Evolutionary conservation across 1,284 basidiomycete species (phyloP), one percentile per base, ranked within the genome.

Genomic region (Heterobasidion occidentale): DNA sequence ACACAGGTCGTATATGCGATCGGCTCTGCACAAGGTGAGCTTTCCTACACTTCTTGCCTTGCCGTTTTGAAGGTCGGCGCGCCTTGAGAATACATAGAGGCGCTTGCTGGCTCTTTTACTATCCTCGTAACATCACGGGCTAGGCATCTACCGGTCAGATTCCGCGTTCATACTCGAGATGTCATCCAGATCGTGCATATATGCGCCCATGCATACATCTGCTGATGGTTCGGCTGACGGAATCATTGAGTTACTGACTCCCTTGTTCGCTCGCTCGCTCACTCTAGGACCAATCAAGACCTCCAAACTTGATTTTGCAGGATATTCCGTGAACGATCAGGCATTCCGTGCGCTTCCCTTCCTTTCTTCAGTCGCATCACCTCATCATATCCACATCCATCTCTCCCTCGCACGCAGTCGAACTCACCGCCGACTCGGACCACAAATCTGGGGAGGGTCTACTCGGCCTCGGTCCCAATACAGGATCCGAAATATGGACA

Each of bases 391-490:
- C 89, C 62, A 78, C 83, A 1, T 80, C 79, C 45, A 75, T 79
- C n/a, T 90, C 90, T 69, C 83, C 85, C 8, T 68, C 78, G 27
- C 27, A 3, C 6, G 27, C 27, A 27, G 27, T 27, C 35, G 69
- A 86, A 61, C 83, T 86, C 64, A 67, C 76, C 51, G 51, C 74
- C 4, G 78, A 86, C 27, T 5, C 27, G 66, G 83, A 87, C 0
- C 88, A 83, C 61, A 76, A 83, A 58, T 27, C 27, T 4, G 27
- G 27, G 27, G 27, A 27, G 27, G 88, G 88, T 47, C 80, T 90
- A 34, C 71, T 90, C 38, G 88, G 88, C 11, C 77, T 90, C 12
- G 88, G 88, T 34, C 87, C 87, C 17, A 88, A 88, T 70, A 73
- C 80, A 33, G 86, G 84, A 55, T 88, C 85, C 48, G 72, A 78